A percentile compares a stretch with the other conserved stretches of the same genome.
phyloP scores from a whole-genome alignment of 305 asterid species.

The Fraxinus angustifolia region DNA sequence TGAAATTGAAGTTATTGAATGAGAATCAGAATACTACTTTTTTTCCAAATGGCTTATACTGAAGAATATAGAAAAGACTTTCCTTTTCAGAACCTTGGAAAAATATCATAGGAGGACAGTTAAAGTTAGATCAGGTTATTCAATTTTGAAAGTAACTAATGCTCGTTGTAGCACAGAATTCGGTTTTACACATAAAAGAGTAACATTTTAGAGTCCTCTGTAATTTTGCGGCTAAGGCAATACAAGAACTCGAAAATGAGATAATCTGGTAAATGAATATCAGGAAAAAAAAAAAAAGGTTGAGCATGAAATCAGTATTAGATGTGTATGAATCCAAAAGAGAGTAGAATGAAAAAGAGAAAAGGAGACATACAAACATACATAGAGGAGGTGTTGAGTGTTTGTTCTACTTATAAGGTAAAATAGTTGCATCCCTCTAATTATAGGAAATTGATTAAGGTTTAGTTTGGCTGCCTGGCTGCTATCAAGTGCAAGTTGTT shows the following conservation, averaged over 20 bases:
- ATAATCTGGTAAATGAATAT: background rate
- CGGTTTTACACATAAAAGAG: background rate
- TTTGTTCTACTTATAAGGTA: background rate
- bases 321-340: background rate
- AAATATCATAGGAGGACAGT: background rate
- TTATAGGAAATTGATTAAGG: background rate
- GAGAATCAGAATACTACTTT: conserved; percentile 38
- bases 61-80: conserved; percentile 30
- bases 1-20: conserved; percentile 18
- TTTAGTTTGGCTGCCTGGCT: background rate
- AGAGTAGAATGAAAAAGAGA: background rate
- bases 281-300: background rate
- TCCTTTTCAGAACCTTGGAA: conserved; percentile 4
- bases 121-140: background rate
- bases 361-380: background rate
- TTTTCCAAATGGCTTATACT: conserved; percentile 14
- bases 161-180: background rate
- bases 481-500: background rate
- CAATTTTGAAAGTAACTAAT: background rate
- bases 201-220: background rate
- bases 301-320: background rate
- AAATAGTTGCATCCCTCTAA: background rate
- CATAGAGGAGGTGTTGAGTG: background rate
- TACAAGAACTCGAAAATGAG: background rate
- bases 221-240: background rate